Evolutionary conservation across 2,329 filamentous ascomycete species (phyloP), one percentile per base, ranked within the genome.

Genomic region (Phoma sp.): DNA sequence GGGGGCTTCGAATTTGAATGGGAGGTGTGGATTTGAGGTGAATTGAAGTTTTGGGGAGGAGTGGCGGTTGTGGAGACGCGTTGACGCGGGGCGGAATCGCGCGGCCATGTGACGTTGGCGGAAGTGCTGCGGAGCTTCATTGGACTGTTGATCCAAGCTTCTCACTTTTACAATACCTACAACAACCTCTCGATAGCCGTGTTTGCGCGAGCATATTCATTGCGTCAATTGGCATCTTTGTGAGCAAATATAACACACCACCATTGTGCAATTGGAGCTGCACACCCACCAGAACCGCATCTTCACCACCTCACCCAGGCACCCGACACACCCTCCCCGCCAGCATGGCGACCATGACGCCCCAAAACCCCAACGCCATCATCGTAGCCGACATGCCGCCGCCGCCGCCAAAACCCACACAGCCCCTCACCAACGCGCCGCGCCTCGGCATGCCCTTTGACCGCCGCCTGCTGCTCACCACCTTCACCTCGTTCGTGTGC

Each of bases 381-480:
- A 47, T 51, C 5, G 17, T 43, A 7, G 32, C 36, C 39, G 20
- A 29, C 17, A 40, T 47, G 18, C 33, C 46, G 4, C 55, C 40
- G 29, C 53, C 37, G 21, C 52, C 40, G 40, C 59, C 54, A 23
- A 48, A 33, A 34, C 57, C 11, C 18, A 42, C 50, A 1, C 64
- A 52, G 20, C 50, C 38, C 50, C 54, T 39, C 57, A 47, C 50
- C 48, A 53, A 55, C 33, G 43, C 47, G 5, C 64, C 67, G 33
- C 76, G 84, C 50, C 77, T 87, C 23, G 88, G 87, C 28, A 83
- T 92, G 48, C 83, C 87, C 40, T 84, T 88, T 36, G 76, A 84
- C 29, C 71, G 84, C 15, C 88, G 91, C 54, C 81, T 95, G 30
- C 81, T 88, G 29, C 78, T 89, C 45, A 87, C 88, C 11, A 81